These are phyloP conservation scores for Mercurialis annua DNA, from an alignment of 345 rosid genomes.

Conservation along the genomic window DNA sequence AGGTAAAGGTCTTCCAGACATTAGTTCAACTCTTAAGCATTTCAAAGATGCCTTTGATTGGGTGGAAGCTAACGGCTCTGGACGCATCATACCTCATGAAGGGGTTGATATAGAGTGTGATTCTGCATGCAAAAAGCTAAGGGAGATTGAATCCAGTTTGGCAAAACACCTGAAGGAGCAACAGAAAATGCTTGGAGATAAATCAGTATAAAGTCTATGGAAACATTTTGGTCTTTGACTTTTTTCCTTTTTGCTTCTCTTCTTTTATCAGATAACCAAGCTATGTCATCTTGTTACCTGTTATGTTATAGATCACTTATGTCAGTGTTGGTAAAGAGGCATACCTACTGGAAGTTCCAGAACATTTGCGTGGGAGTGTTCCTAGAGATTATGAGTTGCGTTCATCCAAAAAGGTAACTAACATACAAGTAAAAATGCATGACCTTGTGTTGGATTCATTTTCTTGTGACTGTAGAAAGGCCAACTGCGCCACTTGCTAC, in stretches of 20 bases:
- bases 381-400: conserved; percentile 86
- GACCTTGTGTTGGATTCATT: neutral
- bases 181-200: conserved; percentile 68
- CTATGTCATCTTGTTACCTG: conserved; percentile 18
- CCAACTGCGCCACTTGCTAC: neutral
- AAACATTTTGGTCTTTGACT: conserved; percentile 6
- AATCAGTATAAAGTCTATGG: conserved; percentile 51
- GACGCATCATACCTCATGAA: conserved; percentile 82
- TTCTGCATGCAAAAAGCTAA: conserved; percentile 51
- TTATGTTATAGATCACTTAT: conserved; percentile 62
- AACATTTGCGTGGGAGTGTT: conserved; percentile 62
- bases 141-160: conserved; percentile 62
- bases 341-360: conserved; percentile 86
- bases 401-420: conserved; percentile 88
- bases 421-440: neutral
- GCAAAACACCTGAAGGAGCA: conserved; percentile 84
- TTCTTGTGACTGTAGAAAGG: conserved; percentile 6
- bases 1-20: conserved; percentile 71
- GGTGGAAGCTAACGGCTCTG: conserved; percentile 82
- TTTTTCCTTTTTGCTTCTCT: conserved; percentile 13
- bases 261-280: conserved; percentile 26
- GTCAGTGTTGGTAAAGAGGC: conserved; percentile 91
- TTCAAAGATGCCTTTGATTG: conserved; percentile 94
- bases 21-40: conserved; percentile 53
- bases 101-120: conserved; percentile 86